Base-by-base conservation (phyloP, 1,284 basidiomycete genomes). In the Marasmius sp. region DNA sequence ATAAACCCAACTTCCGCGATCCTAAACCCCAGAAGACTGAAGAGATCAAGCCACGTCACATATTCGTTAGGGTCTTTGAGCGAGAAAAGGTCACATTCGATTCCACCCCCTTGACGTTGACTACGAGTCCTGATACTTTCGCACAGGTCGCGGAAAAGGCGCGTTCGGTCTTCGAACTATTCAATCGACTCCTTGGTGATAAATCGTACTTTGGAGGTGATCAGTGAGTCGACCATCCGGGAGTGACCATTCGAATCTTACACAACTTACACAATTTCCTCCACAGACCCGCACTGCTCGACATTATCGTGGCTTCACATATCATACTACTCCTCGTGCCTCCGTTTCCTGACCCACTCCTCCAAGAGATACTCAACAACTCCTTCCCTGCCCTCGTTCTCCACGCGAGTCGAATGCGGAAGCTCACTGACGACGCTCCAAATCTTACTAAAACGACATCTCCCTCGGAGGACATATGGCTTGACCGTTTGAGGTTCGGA, bases 261-360 rank as follows among this genome's bases (percentile, higher is more conserved):
- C 37, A 37, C 50, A 55, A 6, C n/a, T 56, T 20, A 14, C 47
- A 18, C 34, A 36, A 27, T 11, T 43, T 53, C 39, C 56, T 18
- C n/a, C 27, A 20, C 60, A 61, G 58, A 34, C 56, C 33, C 16
- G 53, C 39, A n/a, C 20, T 51, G 34, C 50, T 92, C 6, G 92
- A 93, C 63, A 72, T 88, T 22, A 69, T 85, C 36, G 74, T 92
- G 33, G 88, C 91, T 18, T 82, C 90, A 10, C 86, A 91, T 66
- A 78, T 88, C 37, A 78, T 91, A 39, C 76, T 92, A 20, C 72
- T 93, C 6, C 68, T 80, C 11, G 72, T 80, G 45, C 82, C 87
- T 9, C 81, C 84, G 36, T 86, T 87, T 60, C 85, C 89, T 1
- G 86, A 92, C 65, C 74, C 83, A 6, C 69, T 86, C 11, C 68